phyloP scores from a whole-genome alignment of 768 basidiomycete species.

The Lentinula lateritia region DNA sequence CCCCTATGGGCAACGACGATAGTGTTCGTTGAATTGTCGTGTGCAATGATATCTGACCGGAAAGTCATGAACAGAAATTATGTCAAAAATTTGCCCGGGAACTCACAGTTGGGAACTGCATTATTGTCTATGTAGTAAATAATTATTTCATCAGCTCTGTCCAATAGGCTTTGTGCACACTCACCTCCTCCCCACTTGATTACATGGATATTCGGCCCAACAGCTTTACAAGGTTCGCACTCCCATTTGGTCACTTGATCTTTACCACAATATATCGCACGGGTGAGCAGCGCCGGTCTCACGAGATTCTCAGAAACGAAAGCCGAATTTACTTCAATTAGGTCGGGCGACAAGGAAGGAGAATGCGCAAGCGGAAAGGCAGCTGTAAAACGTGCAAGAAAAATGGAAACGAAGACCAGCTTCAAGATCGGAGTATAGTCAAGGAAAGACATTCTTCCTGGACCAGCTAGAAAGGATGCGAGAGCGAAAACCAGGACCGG shows the following conservation, averaged over 20 bases:
- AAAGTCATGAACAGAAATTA: neutral
- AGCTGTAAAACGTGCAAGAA: neutral
- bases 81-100: no score
- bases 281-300: neutral
- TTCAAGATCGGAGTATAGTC: neutral
- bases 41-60: constrained; percentile 15
- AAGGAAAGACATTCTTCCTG: neutral
- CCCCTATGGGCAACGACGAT: constrained; percentile 25
- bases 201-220: neutral
- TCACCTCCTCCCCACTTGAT: neutral
- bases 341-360: neutral
- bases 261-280: neutral
- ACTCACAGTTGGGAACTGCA: neutral
- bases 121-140: neutral
- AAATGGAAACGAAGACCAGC: neutral
- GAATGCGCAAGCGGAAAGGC: neutral
- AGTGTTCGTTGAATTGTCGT: constrained; percentile 12
- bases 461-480: neutral
- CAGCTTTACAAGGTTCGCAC: neutral
- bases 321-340: neutral
- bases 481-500: no score
- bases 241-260: neutral
- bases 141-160: no score
- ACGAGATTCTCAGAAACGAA: neutral
- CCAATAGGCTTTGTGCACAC: no score